Conservation (phyloP, 257 asterid genomes). For the Datura wrightii region DNA sequence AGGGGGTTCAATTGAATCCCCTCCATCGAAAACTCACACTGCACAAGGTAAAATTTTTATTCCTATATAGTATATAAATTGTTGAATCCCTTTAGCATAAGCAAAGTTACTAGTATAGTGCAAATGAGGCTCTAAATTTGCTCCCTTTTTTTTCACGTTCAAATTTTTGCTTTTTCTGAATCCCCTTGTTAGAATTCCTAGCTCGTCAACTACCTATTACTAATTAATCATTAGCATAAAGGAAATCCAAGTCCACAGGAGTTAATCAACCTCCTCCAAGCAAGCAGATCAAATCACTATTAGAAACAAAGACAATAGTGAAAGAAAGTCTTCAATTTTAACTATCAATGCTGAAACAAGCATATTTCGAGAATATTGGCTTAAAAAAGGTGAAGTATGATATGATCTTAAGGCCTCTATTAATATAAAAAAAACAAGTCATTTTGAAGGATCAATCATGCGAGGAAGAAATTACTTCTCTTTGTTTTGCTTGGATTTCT, state of each 20-base stretch:
- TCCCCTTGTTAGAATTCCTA: not conserved
- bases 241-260: not conserved
- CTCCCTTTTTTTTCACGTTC: not conserved
- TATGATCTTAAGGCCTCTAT: not conserved
- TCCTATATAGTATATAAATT: too few relatives aligned
- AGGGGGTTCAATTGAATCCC: not conserved
- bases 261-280: not conserved
- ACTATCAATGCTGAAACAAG: not conserved
- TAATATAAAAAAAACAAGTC: not conserved
- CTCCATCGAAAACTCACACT: not conserved
- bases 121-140: too few relatives aligned
- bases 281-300: not conserved
- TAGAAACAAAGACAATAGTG: not conserved
- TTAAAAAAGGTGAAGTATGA: not conserved
- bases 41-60: not conserved
- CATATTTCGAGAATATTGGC: not conserved
- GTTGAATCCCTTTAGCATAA: too few relatives aligned
- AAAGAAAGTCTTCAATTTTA: not conserved
- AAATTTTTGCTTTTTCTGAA: not conserved
- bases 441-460: not conserved
- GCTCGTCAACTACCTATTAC: not conserved
- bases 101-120: too few relatives aligned
- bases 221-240: not conserved
- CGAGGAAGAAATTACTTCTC: constrained; percentile 61
- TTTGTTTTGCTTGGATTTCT: constrained; percentile 70